Evolutionary conservation across 2,329 filamentous ascomycete genomes (phyloP), one percentile per base, ranked within the genome.

Genomic region (Aspergillus phoenicis): DNA sequence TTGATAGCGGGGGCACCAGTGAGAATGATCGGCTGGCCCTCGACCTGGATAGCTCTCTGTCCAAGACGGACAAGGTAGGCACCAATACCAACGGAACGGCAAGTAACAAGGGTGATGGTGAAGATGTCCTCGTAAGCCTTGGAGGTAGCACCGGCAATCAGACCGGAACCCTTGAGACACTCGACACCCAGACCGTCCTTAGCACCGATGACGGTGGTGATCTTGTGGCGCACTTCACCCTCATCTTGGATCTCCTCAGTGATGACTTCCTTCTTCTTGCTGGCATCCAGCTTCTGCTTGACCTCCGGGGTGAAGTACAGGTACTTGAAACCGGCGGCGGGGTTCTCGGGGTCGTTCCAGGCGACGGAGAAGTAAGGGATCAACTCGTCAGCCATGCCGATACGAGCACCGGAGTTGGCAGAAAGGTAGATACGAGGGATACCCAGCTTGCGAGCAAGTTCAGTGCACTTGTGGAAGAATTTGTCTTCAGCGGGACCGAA

Each of bases 401-500:
- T 91, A 74, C 95, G 93, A 68, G 95, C 95, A 86, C 95, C 95
- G 62, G 95, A 99, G 85, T 99, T 99, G 76, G 95, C 95, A 76
- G 95, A 99, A 62, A 99, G 84, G 81, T 99, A 99, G 75, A 99
- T 94, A 70, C 95, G 91, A 24, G 95, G 95, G 71, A 99, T 97
- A 41, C 95, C 95, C 64, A 97, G 84, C 83, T 92, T 94, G 71
- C 93, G 89, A 64, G 95, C 95, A 67, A 97, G 85, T 80, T 99
- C 93, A 8, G 95, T 98, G 82, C 95, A 99, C 85, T 98, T 97
- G 85, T 96, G 86, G 88, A 99, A 99, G 87, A 97, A 99, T 71
- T 91, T 90, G 79, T 99, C 95, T 82, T 99, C 95, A 80, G 90
- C 89, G 43, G 95, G 95, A 56, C 95, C 95, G 76, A 99, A 99